Evolutionary conservation across 2,329 filamentous ascomycete species (phyloP).

Genomic region (Stromatinia cepivora): DNA sequence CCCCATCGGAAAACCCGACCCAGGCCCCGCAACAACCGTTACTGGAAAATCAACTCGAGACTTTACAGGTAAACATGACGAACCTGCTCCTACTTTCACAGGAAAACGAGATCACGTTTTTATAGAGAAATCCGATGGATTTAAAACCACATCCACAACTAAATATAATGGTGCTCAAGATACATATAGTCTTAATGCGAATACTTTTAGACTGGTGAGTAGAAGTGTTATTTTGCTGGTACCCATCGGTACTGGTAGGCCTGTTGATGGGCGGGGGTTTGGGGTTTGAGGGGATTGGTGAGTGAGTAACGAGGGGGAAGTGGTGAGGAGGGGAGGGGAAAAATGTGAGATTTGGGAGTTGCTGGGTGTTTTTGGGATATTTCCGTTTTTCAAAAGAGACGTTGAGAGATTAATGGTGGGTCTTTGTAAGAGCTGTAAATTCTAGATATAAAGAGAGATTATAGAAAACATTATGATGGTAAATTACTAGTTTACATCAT

Average conservation of each 20-base stretch:
- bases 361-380: too few species aligned
- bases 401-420: too few species aligned
- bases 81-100: too few species aligned
- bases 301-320: too few species aligned
- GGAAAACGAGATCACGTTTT: too few species aligned
- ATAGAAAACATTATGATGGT: too few species aligned
- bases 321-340: too few species aligned
- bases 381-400: too few species aligned
- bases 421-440: too few species aligned
- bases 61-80: not conserved
- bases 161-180: not conserved
- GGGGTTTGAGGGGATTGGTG: not conserved
- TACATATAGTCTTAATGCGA: not conserved
- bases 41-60: not conserved
- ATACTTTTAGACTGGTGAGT: not conserved
- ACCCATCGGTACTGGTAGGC: not conserved
- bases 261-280: not conserved
- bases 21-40: not conserved
- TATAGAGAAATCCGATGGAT: not conserved
- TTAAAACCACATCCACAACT: not conserved
- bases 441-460: too few species aligned
- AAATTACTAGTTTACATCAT: too few species aligned
- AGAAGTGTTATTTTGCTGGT: not conserved
- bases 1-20: not conserved
- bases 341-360: too few species aligned